Percentiles rank a stretch among this genome's conserved stretches.
phyloP scores from a whole-genome alignment of 768 basidiomycete species.

The Guyanaporus albipodus region DNA sequence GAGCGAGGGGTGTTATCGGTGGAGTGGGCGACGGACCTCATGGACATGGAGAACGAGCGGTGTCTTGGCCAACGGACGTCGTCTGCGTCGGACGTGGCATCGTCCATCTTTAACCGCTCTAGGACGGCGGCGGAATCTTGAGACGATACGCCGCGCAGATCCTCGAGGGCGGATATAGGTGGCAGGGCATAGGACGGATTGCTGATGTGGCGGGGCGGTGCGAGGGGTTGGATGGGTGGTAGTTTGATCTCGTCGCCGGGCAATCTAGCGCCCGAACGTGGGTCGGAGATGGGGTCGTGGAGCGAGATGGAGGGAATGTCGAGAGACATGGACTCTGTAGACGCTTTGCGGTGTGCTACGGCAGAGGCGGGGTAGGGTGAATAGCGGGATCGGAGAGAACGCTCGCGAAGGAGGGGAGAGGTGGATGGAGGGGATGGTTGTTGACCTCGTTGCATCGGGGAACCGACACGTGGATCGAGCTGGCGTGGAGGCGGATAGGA shows the following conservation, averaged over 20 bases:
- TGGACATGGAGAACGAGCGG: conserved; percentile 42
- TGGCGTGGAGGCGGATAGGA: conserved; percentile 30
- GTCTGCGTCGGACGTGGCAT: conserved; percentile 28
- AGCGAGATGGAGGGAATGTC: conserved; percentile 36
- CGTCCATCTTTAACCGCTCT: conserved; percentile 56
- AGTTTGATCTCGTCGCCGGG: conserved; percentile 37
- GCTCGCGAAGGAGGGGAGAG: conserved; percentile 25
- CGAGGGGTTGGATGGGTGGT: conserved; percentile 40
- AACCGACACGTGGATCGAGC: conserved; percentile 25
- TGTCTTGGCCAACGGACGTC: conserved; percentile 37
- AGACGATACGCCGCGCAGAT: conserved; percentile 47
- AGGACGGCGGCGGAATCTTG: conserved; percentile 64
- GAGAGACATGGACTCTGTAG: conserved; percentile 29
- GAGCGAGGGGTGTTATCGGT: neutral
- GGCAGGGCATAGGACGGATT: conserved; percentile 53
- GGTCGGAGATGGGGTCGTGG: conserved; percentile 29
- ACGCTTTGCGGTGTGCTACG: conserved; percentile 22
- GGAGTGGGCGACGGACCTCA: conserved; percentile 22
- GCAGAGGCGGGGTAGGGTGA: conserved; percentile 43
- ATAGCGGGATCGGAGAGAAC: conserved; percentile 32
- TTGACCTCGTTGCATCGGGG: conserved; percentile 31
- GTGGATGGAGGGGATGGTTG: conserved; percentile 24
- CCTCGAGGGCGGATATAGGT: conserved; percentile 67
- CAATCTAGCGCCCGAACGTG: conserved; percentile 18
- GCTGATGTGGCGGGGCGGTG: conserved; percentile 23